Base-by-base conservation (phyloP, 306 rosid species). In the Senna tora region DNA sequence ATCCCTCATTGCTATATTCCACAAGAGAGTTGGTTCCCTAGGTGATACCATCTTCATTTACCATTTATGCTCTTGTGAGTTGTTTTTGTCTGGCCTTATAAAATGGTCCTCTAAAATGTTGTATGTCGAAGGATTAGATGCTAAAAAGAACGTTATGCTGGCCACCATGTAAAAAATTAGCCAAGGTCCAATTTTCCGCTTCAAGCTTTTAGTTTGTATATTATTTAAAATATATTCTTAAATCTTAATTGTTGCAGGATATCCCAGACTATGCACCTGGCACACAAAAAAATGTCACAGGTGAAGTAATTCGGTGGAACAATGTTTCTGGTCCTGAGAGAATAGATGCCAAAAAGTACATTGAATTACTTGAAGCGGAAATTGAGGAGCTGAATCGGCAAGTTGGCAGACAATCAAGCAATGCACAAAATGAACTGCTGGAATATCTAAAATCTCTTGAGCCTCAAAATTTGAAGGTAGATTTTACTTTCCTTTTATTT, bases 221-320 rank as follows among this genome's bases (percentile, higher is more conserved):
- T 73, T 77, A 17, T 72, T 75, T 72, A 70, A 76, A 59, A 22
- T 46, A 25, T 69, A 49, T 46, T 77, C 64, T 36, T 67, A 73
- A 49, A 42, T 77, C 64, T 36, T 67, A 73, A 75, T 42, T 63
- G 41, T 43, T 84, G 78, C 91, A 94, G 99, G 97, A 91, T 84
- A 77, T 47, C 75, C 88, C 87, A 65, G 96, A 89, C 72, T 94
- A 83, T 82, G 97, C 97, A 5, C 86, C 96, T 52, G 99, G 99
- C 43, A 91, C 97, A 49, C 99, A 91, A 80, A 94, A 94, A 84
- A 86, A 91, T 72, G 96, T 94, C 67, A 83, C 92, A 0, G 99
- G 99, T 73, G 99, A 94, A 72, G 96, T 94, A 73, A 86, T 94
- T 83, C 83, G 96, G 81, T 94, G 99, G 99, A 89, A 91, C 79